These are phyloP conservation scores for Penicillium digitatum DNA, from an alignment of 2,329 filamentous ascomycete species.

Conservation along the genomic window DNA sequence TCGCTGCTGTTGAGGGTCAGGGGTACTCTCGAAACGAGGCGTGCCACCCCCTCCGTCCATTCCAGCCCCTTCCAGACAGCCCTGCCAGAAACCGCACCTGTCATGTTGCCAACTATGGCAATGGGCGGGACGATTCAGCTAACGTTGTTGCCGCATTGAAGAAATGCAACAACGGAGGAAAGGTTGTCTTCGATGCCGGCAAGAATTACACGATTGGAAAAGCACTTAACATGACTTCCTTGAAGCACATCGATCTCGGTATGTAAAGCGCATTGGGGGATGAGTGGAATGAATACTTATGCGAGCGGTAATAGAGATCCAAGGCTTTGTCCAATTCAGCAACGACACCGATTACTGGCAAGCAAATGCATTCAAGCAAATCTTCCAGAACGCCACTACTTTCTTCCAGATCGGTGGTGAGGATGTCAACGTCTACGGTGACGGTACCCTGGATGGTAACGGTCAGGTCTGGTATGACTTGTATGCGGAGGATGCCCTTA, in stretches of 20 bases:
- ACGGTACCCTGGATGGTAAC: constrained; percentile 60
- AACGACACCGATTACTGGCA: constrained; percentile 68
- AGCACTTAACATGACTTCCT: constrained; percentile 61
- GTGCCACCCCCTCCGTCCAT: constrained; percentile 29
- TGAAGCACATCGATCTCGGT: constrained; percentile 61
- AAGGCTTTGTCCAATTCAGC: constrained; percentile 59
- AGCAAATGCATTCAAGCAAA: constrained; percentile 59
- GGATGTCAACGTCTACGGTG: constrained; percentile 66
- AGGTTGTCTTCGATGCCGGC: constrained; percentile 55
- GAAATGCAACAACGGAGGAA: constrained; percentile 60
- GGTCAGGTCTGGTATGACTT: constrained; percentile 63
- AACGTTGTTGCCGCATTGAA: constrained; percentile 55
- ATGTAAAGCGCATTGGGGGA: constrained; percentile 17
- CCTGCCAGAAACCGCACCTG: constrained; percentile 27
- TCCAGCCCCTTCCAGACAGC: constrained; percentile 29
- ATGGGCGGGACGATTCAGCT: constrained; percentile 47
- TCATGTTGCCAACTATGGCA: constrained; percentile 26
- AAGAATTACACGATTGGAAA: constrained; percentile 60
- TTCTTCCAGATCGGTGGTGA: constrained; percentile 65
- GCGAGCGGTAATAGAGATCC: constrained; percentile 45
- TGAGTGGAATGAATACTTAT: not conserved
- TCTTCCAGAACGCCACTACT: constrained; percentile 63
- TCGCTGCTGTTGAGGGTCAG: constrained; percentile 16
- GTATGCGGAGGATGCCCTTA: constrained; percentile 55
- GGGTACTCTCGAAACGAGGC: constrained; percentile 21